Evolutionary conservation across 306 rosid species (phyloP), one percentile per base, ranked within the genome.

Genomic region (Amphicarpaea edgeworthii): DNA sequence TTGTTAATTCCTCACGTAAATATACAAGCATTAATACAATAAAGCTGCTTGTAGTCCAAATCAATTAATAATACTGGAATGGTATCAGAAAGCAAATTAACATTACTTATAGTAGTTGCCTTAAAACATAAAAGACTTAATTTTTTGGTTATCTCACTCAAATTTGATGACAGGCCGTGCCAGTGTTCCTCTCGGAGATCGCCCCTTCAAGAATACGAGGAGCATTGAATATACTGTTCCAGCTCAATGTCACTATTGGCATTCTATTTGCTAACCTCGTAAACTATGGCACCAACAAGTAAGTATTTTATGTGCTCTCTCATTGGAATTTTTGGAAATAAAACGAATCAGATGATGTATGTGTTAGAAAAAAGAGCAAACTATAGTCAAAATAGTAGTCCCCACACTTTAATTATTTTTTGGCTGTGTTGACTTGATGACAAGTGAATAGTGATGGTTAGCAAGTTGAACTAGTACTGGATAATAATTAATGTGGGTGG

Each of bases 191-290:
- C 24, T 95, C 97, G 0, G 98, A 95, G 80, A 95, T 95, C 3
- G 97, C 99, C 10, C 99, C 99, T 1, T 77, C 99, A 23, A 95
- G 97, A 81, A 95, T 95, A 6, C 97, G 99, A 17, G 99, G 99
- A 82, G 99, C 80, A 11, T 81, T 95, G 59, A 95, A 95, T 78
- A 95, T 95, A 12, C 60, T 92, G 19, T 95, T 95, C 68, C 98
- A 95, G 59, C 91, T 95, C 17, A 90, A 95, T 50, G 30, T 92
- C 78, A 95, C 97, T 42, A 78, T 95, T 20, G 98, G 98, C 50
- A 95, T 95, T 71, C 95, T 95, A 41, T 90, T 95, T 3, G 97
- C 98, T 3, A 89, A 62, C 72, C 96, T 95, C 0, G 84, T 95
- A 70, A 95, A 95, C 47, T 95, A 92, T 37, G 96, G 91, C 67